Base-by-base conservation (phyloP, 73 alveolate genomes). In the Paramecium octaurelia region DNA sequence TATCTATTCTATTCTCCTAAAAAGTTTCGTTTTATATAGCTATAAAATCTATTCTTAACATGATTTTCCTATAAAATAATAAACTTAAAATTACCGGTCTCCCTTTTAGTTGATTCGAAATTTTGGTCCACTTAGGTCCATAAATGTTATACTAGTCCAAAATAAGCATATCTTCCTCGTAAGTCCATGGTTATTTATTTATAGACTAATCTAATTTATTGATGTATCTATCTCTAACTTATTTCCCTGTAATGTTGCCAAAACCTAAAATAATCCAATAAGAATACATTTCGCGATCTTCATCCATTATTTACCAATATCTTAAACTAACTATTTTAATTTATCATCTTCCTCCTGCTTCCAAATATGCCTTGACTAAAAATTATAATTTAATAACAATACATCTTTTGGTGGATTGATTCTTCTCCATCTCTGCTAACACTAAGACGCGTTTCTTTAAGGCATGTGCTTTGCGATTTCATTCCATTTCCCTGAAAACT, bases 201-300 rank as follows among this genome's bases (percentile, higher is more conserved):
- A 98, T 97, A 8, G 94, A 92, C 27, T 99, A 98, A 87, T 97
- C 99, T 24, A 98, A 85, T 86, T 97, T 99, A 85, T 98, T 98
- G 70, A 97, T 99, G 97, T 98, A 98, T 80, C 99, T 96, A 92
- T 97, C 99, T 77, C 92, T 42, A 87, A 98, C 97, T 93, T 97
- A 95, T 86, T 98, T 98, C 24, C 99, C 99, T 34, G 84, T 64
- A 11, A 64, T 64, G 21, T 64, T 64, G 6, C 84, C 84, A 31
- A 64, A 64, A 64, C 84, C 84, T 64, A 64, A 31, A 34, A 9
- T 71, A 97, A 95, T 23, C 5, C 27, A 38, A 73, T 54, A 38
- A 23, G 14, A 29, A 71, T 89, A 48, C 75, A 58, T 27, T 89
- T 31, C 1, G 75, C 94, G 5, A 89, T 89, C 38, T 43, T 89